phyloP scores from a whole-genome alignment of 2,329 filamentous ascomycete species.

The Fusarium sp. region DNA sequence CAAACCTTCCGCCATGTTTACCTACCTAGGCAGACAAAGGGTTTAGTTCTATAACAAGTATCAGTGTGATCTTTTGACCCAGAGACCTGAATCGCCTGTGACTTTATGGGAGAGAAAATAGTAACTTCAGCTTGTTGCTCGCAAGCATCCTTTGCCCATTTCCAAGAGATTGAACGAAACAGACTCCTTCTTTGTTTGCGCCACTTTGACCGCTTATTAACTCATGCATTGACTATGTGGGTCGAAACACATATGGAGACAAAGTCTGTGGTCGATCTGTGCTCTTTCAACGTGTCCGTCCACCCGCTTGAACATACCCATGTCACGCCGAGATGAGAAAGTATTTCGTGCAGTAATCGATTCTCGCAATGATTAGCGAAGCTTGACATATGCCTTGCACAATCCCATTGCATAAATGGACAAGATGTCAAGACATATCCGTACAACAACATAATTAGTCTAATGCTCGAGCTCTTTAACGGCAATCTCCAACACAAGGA shows the following conservation, averaged over 20 bases:
- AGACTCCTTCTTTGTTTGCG: constrained; percentile 26
- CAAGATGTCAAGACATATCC: neutral
- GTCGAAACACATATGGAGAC: constrained; percentile 38
- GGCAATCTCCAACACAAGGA: constrained; percentile 5
- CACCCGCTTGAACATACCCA: constrained; percentile 24
- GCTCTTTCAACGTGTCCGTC: neutral
- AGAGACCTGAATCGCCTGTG: no score
- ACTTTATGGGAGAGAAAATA: no score
- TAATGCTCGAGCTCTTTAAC: neutral
- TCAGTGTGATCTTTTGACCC: neutral
- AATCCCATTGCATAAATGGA: neutral
- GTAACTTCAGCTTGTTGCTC: no score
- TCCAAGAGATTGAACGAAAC: constrained; percentile 16
- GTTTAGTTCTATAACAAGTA: neutral
- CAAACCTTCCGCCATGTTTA: no score
- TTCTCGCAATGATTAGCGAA: neutral
- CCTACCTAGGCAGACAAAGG: no score
- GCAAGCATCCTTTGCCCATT: neutral
- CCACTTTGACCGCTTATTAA: constrained; percentile 34
- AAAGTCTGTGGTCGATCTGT: constrained; percentile 24
- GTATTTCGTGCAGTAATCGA: constrained; percentile 8
- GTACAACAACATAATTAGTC: neutral
- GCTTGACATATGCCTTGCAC: neutral
- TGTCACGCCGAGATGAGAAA: constrained; percentile 22
- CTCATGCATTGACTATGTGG: constrained; percentile 31